Base-by-base conservation (phyloP, 2,329 filamentous ascomycete genomes). In the Talaromyces sp. region DNA sequence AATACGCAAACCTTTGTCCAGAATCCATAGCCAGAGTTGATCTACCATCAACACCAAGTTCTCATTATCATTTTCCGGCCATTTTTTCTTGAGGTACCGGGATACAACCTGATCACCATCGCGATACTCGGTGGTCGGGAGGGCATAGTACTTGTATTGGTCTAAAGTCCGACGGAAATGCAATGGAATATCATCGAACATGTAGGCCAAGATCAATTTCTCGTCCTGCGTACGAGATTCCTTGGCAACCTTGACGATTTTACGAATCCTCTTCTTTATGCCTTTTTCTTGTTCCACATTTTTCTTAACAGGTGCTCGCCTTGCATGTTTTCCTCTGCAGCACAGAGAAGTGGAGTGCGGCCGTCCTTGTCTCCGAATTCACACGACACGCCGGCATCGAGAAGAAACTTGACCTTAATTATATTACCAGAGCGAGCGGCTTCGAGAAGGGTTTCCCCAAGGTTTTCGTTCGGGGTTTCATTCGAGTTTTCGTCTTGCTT, bases 41-140 rank as follows among this genome's bases (percentile, higher is more conserved):
- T 89, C 87, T 0, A 89, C 83, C 84, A 89, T 88, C n/a, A 89
- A 79, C 44, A 87, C 87, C 0, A 85, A 83, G 30, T 85, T 79
- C 0, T 76, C 73, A 2, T 76, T 72, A 2, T 82, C 77, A 0
- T 75, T 64, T 66, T 73, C 64, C 66, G 89, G 89, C 71, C 88
- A 89, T 51, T 10, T 51, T 7, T 51, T 51, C 23, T 51, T 18
- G 8, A 27, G 14, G 23, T 51, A 51, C 23, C 47, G 18, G 47
- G 47, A 51, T 6, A 89, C 73, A 83, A 89, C 88, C 69, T 89
- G 86, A 50, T 89, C 86, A 51, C 87, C 85, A 50, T 89, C 87
- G 18, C 86, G 76, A 0, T 84, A 83, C 50, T 84, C 74, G 0
- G 86, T 88, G 36, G 88, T 85, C 9, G 81, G 76, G 0, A 89